Evolutionary conservation across 2,329 filamentous ascomycete genomes (phyloP).

Genomic region (Dothistroma pini): DNA sequence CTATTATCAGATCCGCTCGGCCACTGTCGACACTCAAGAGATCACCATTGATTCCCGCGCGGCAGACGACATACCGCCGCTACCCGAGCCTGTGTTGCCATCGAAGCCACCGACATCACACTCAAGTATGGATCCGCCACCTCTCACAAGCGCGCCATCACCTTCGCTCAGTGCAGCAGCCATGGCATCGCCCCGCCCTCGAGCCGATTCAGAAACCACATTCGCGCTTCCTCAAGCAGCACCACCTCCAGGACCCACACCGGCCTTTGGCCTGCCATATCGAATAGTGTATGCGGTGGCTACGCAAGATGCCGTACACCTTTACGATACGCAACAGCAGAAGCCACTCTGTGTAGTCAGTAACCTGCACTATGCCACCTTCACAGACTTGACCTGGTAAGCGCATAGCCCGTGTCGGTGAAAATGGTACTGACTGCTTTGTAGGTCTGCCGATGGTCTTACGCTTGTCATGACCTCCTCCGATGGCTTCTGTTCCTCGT

Average conservation of each 20-base stretch:
- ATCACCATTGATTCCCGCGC: constrained; percentile 92
- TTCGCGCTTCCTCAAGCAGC: constrained; percentile 47
- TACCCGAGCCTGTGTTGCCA: constrained; percentile 73
- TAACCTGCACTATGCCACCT: constrained; percentile 95
- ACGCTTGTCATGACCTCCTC: constrained; percentile 94
- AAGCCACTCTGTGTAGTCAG: constrained; percentile 91
- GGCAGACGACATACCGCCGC: constrained; percentile 75
- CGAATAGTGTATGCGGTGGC: constrained; percentile 95
- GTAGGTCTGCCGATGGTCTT: constrained; percentile 66
- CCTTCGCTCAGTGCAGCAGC: constrained; percentile 49
- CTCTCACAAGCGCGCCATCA: constrained; percentile 54
- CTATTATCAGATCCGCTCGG: constrained; percentile 75
- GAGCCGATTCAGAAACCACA: constrained; percentile 50
- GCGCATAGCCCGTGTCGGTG: constrained; percentile 34
- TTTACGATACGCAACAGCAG: constrained; percentile 97
- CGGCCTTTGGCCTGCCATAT: constrained; percentile 82
- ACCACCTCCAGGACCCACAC: constrained; percentile 44
- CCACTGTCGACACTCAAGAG: constrained; percentile 66
- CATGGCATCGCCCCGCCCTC: constrained; percentile 49
- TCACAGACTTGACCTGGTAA: constrained; percentile 94
- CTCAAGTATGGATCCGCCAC: constrained; percentile 79
- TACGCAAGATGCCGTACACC: constrained; percentile 87
- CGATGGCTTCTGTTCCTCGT: constrained; percentile 91
- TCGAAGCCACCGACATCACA: constrained; percentile 55
- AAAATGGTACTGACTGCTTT: constrained; percentile 35